A percentile compares a stretch with the other conserved stretches of the same genome.
These are phyloP conservation scores for Potentilla sterilis DNA, from an alignment of 306 rosid genomes.

Conservation along the genomic window DNA sequence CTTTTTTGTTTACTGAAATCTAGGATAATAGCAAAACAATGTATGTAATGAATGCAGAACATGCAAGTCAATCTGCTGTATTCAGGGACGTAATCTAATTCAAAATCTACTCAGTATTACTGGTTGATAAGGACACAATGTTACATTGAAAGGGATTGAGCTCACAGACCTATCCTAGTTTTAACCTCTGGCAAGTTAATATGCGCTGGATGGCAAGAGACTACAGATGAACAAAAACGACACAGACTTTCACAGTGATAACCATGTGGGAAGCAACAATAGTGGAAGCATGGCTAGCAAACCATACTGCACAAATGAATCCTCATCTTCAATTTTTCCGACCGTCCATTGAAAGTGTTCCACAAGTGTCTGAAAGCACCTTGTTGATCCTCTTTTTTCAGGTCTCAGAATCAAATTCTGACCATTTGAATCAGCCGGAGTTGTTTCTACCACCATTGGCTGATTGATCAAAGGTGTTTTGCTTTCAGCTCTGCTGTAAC, in stretches of 20 bases:
- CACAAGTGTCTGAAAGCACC: slow-evolving; percentile 39
- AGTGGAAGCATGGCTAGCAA: slow-evolving; percentile 60
- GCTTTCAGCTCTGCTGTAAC: slow-evolving; percentile 17
- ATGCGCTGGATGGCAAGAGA: not conserved
- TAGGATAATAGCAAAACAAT: not conserved
- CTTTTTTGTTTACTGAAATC: not conserved
- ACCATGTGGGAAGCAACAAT: slow-evolving; percentile 56
- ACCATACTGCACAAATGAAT: slow-evolving; percentile 65
- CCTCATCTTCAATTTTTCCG: slow-evolving; percentile 44
- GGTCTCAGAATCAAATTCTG: slow-evolving; percentile 32
- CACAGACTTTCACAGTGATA: slow-evolving; percentile 32
- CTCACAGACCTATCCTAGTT: not conserved
- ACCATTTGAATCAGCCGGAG: slow-evolving; percentile 31
- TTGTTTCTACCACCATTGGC: slow-evolving; percentile 29
- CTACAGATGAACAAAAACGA: not conserved
- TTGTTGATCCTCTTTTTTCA: slow-evolving; percentile 34
- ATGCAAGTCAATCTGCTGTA: too few species aligned
- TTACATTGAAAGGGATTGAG: not conserved
- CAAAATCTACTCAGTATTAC: not conserved
- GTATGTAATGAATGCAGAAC: not conserved
- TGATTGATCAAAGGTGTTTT: slow-evolving; percentile 34
- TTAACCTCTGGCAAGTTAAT: not conserved
- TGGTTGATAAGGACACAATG: not conserved
- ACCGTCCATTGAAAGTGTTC: slow-evolving; percentile 41
- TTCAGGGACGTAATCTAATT: too few species aligned